Base-by-base conservation (phyloP, 2,329 filamentous ascomycete species). In the Ophioceras dolichostomum region DNA sequence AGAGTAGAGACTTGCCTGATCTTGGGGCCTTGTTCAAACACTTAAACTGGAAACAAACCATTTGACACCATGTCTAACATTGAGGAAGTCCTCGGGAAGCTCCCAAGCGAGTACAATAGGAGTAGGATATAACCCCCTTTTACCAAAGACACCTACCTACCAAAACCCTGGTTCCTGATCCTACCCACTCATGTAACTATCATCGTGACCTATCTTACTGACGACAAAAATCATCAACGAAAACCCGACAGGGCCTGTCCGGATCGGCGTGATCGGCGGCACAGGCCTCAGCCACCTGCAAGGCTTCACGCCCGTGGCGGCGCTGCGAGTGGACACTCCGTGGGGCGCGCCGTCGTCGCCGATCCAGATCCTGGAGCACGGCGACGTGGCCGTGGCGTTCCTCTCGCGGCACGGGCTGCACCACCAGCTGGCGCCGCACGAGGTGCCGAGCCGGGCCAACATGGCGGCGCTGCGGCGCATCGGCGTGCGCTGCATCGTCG, bases 391-490 rank as follows among this genome's bases (percentile, higher is more conserved):
- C 44, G 75, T 98, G 45, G 91, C 91, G 39, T 98, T 98, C 68
- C 76, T 98, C 48, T 86, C 88, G 44, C 86, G 91, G 32, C 91
- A 98, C 62, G 91, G 91, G 47, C 57, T 77, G 10, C 70, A 91
- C 72, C 91, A 98, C 66, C 75, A 95, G 60, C 71, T 83, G 47
- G 86, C 88, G 5, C 91, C 91, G 0, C 88, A 95, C 55, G 91
- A 98, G 62, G 83, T 98, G n/a, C 87, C 88, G 41, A 76, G 79
- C 47, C 85, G 85, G 45, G 91, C 91, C 61, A 98, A 96, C 67
- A 94, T 98, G 52, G 89, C 91, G n/a, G 91, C 91, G n/a, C 70
- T 98, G 44, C 80, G 91, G 46, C 79, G 76, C 50, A 70, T 98
- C 43, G 91, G 91, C 47, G 91, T 96, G 32, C 79, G 88, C 52